Percentiles rank a stretch among this genome's conserved stretches.
Evolutionary conservation across 208 protist genomes (phyloP).

Genomic region (Crithidia thermophila): DNA sequence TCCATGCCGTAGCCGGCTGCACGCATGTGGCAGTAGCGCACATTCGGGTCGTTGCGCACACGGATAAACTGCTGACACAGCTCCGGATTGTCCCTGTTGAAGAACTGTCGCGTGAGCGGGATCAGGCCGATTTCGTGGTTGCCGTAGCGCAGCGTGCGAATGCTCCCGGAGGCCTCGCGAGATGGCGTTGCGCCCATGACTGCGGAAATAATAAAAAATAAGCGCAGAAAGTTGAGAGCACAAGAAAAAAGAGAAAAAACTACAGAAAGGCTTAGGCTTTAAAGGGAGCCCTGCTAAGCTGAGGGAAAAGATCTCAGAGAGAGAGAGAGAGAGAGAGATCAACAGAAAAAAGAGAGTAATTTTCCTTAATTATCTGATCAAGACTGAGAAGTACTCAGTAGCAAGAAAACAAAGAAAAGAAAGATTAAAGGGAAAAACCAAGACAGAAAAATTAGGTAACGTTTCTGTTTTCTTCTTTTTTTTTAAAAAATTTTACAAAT

Average conservation of each 20-base stretch:
- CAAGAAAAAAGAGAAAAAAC: constrained; percentile 8
- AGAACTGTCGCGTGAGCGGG: constrained; percentile 54
- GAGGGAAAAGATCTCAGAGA: constrained; percentile 16
- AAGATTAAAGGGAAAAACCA: no score
- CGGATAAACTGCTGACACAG: constrained; percentile 66
- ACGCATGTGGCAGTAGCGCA: constrained; percentile 71
- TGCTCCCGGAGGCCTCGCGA: constrained; percentile 41
- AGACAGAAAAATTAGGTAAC: no score
- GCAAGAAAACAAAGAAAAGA: constrained; percentile 14
- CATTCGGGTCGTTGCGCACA: constrained; percentile 71
- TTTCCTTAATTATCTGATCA: no score
- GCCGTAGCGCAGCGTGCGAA: constrained; percentile 75
- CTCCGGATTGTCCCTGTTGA: constrained; percentile 36
- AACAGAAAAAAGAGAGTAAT: constrained; percentile 9
- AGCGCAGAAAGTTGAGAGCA: neutral
- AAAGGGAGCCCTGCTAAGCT: neutral
- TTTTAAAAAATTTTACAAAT: neutral
- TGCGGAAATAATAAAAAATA: neutral
- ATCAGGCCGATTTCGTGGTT: constrained; percentile 74
- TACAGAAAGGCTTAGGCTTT: neutral
- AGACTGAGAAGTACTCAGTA: constrained; percentile 7
- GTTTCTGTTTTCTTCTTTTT: neutral
- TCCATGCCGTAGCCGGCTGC: constrained; percentile 40
- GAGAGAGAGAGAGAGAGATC: constrained; percentile 11
- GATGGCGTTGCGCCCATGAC: constrained; percentile 62